phyloP scores from a whole-genome alignment of 2,329 filamentous ascomycete species.

The Trichoderma sp. region DNA sequence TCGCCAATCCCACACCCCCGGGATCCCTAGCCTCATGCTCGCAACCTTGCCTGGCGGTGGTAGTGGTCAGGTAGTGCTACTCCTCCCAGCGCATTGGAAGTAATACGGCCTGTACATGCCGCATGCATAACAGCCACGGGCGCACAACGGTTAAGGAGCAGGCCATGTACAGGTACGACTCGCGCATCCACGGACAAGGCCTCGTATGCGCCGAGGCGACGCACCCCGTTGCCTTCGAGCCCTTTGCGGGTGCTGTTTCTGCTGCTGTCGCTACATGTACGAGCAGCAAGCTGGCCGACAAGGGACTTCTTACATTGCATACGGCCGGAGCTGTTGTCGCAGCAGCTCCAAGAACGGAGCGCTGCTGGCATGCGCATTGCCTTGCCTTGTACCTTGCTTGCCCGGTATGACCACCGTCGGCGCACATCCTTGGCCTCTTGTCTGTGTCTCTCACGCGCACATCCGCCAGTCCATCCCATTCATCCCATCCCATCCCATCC shows the following conservation, averaged over 20 bases:
- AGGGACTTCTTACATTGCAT: too few relatives aligned
- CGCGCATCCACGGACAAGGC: slow-evolving; percentile 21
- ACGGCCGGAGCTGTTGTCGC: not conserved
- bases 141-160: not conserved
- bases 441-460: slow-evolving; percentile 22
- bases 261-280: not conserved
- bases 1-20: slow-evolving; percentile 28
- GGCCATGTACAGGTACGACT: slow-evolving; percentile 9
- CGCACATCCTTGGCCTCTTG: slow-evolving; percentile 19
- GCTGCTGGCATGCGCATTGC: not conserved
- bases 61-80: not conserved
- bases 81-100: not conserved
- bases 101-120: slow-evolving; percentile 1
- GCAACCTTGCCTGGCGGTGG: slow-evolving; percentile 2
- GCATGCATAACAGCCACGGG: slow-evolving; percentile 26
- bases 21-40: slow-evolving; percentile 24
- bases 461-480: slow-evolving; percentile 20
- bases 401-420: slow-evolving; percentile 23
- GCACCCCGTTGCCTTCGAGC: slow-evolving; percentile 1
- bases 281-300: not conserved
- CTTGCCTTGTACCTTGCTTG: slow-evolving; percentile 22
- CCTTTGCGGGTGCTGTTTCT: not conserved
- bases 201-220: slow-evolving; percentile 8
- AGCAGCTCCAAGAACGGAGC: not conserved
- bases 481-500: slow-evolving; percentile 16